phyloP scores from a whole-genome alignment of 73 alveolate genomes.

The Breviolum minutum region DNA sequence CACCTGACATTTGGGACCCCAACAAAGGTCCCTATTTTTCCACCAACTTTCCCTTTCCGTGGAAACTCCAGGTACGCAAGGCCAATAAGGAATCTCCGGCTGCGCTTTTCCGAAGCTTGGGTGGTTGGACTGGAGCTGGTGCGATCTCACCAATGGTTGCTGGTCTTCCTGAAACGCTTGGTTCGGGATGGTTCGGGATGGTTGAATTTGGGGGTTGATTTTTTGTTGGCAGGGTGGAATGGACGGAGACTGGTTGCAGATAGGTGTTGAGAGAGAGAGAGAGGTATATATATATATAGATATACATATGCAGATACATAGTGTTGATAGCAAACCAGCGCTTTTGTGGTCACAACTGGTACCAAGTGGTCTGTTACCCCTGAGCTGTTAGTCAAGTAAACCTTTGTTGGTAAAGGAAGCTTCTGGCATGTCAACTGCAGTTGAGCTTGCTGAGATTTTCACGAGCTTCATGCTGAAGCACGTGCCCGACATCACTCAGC shows the following conservation, averaged over 20 bases:
- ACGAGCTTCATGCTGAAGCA: constrained; percentile 73
- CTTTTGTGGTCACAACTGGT: too few species aligned
- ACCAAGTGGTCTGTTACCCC: too few species aligned
- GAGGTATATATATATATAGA: too few species aligned
- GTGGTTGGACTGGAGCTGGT: constrained; percentile 88
- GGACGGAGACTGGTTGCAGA: too few species aligned
- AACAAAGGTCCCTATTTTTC: not conserved
- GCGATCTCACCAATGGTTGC: constrained; percentile 58
- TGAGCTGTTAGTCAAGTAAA: too few species aligned
- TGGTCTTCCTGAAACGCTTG: not conserved
- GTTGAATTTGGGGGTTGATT: too few species aligned
- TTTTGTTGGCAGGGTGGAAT: not conserved
- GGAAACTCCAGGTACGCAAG: constrained; percentile 21
- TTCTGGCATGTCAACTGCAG: not conserved
- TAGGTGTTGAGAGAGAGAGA: too few species aligned
- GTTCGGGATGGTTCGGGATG: not conserved
- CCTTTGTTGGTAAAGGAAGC: too few species aligned
- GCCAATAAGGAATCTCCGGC: constrained; percentile 76
- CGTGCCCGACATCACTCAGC: constrained; percentile 64
- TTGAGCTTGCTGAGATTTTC: constrained; percentile 18
- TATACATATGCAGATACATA: too few species aligned
- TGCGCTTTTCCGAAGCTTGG: constrained; percentile 52
- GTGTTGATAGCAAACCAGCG: too few species aligned
- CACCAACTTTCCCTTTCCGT: not conserved
- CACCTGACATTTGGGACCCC: too few species aligned